These are phyloP conservation scores for Jamesozyma gamospora DNA, from an alignment of 805 yeast species.

Conservation along the genomic window DNA sequence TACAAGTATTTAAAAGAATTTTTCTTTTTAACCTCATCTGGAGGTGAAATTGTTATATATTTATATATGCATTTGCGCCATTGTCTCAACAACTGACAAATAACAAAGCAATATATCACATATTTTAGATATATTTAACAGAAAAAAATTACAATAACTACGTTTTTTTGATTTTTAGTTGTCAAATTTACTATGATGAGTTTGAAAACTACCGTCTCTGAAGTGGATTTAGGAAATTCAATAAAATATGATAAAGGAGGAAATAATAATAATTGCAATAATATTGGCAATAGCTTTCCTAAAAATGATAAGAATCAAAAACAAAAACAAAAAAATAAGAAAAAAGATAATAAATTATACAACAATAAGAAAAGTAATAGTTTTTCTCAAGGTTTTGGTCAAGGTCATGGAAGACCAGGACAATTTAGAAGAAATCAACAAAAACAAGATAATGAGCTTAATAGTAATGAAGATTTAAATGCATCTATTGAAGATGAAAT, in stretches of 20 bases:
- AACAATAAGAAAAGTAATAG: background rate
- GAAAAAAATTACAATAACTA: too few relatives aligned
- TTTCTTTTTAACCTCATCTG: too few relatives aligned
- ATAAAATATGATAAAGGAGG: background rate
- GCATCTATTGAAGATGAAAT: slow-evolving; percentile 30
- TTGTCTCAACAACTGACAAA: too few relatives aligned
- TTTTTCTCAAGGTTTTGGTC: background rate
- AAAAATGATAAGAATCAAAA: background rate
- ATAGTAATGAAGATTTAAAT: slow-evolving; percentile 8
- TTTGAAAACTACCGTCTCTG: background rate
- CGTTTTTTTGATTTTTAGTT: too few relatives aligned
- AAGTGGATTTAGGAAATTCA: background rate
- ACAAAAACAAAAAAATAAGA: background rate
- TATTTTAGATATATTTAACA: too few relatives aligned
- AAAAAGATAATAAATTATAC: background rate
- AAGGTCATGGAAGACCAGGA: slow-evolving; percentile 4
- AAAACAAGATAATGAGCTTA: background rate
- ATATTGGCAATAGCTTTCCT: background rate
- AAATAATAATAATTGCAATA: background rate
- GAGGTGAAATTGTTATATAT: too few relatives aligned
- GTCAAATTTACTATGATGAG: background rate
- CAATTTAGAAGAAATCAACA: slow-evolving; percentile 7
- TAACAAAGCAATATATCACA: too few relatives aligned
- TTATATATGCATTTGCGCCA: too few relatives aligned
- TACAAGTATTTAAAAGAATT: too few relatives aligned